Evolutionary conservation across 2,329 filamentous ascomycete genomes (phyloP).

Genomic region (Trichoderma sp.): DNA sequence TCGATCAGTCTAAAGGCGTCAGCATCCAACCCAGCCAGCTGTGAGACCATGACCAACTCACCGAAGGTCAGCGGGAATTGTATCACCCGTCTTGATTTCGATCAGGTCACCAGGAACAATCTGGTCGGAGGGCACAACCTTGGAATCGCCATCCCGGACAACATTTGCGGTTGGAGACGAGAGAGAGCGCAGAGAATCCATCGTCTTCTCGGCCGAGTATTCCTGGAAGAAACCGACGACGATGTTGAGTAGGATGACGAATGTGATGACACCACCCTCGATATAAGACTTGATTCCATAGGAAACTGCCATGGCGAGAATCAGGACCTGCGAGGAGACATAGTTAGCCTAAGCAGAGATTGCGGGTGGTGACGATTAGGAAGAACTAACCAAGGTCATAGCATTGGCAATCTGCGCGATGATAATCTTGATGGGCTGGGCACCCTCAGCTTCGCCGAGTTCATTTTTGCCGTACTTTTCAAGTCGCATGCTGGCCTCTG

Average conservation of each 20-base stretch:
- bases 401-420: slow-evolving; percentile 65
- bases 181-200: slow-evolving; percentile 46
- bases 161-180: slow-evolving; percentile 44
- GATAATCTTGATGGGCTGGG: slow-evolving; percentile 61
- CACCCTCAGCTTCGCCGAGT: slow-evolving; percentile 47
- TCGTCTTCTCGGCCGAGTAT: slow-evolving; percentile 47
- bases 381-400: slow-evolving; percentile 53
- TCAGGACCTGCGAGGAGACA: slow-evolving; percentile 38
- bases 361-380: too few relatives aligned
- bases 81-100: neutral
- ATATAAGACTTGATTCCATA: neutral
- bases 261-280: slow-evolving; percentile 29
- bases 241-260: slow-evolving; percentile 57
- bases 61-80: neutral
- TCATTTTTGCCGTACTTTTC: neutral
- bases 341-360: too few relatives aligned
- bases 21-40: neutral
- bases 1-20: neutral
- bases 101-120: neutral
- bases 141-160: slow-evolving; percentile 40
- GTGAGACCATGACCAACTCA: neutral
- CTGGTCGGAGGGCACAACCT: slow-evolving; percentile 20
- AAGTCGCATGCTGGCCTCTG: neutral
- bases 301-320: slow-evolving; percentile 38
- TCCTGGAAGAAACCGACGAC: slow-evolving; percentile 49